Evolutionary conservation across 257 asterid species (phyloP), one percentile per base, ranked within the genome.

Genomic region (Lithospermum erythrorhizon): DNA sequence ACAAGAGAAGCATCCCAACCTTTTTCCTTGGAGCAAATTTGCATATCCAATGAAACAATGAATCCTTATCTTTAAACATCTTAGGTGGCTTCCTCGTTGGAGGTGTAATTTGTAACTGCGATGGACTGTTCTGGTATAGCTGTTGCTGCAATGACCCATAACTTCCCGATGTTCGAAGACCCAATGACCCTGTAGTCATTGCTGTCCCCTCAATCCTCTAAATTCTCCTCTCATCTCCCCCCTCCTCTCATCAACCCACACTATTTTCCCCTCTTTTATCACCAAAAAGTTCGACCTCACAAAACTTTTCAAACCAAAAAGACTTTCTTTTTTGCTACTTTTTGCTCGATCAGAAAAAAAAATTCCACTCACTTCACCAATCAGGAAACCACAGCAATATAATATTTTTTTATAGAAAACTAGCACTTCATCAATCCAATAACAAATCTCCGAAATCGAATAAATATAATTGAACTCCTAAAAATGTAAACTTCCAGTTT

Each of bases 151-250:
- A 75, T 67, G 97, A 91, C 55, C 98, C 98, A 86, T 86, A 88
- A 81, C 97, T 91, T 68, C 95, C 95, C 17, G 97, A 90, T 73
- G 97, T 67, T 79, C 98, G 90, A 77, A 91, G 87, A 79, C 95
- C 90, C 84, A 89, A 81, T 82, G 97, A 91, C 90, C 83, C 87
- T 61, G 83, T 66, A 73, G 86, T 86, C 97, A 91, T 87, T 79
- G 87, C 72, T 79, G 78, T 69, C 83, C 81, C 68, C 83, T 62
- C 70, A 74, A 71, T 66, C 68, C 64, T 79, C 59, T 58, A 65
- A 73, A 60, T 66, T 71, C 77, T 41, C 75, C 83, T 65, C 74
- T 79, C 87, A 77, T 74, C 72, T 72, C 66, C 76, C 74, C 63
- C 62, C 72, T 55, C 64, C 57, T 49, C 49, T 69, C 69, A 53